phyloP scores from a whole-genome alignment of 2,329 filamentous ascomycete genomes.

The Metarhizium humberi region DNA sequence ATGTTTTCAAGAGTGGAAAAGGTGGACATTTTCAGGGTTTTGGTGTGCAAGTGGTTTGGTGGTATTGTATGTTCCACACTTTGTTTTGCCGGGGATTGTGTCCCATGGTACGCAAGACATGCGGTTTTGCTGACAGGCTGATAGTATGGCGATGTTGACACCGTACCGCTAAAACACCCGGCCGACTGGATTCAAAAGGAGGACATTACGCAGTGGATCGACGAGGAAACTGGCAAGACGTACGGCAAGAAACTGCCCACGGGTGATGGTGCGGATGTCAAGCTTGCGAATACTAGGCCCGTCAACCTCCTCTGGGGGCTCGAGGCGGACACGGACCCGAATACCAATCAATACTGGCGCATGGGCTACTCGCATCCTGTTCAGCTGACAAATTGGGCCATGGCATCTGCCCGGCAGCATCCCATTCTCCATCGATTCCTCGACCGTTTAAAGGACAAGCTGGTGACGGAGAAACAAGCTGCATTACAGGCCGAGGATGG shows the following conservation, averaged over 20 bases:
- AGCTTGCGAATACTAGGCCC: slow-evolving; percentile 1
- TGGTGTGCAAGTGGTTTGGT: slow-evolving; percentile 14
- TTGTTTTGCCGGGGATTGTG: background rate
- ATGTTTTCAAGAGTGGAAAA: slow-evolving; percentile 13
- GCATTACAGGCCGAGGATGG: background rate
- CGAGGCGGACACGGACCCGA: slow-evolving; percentile 15
- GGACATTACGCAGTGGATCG: slow-evolving; percentile 12
- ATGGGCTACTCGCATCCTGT: slow-evolving; percentile 17
- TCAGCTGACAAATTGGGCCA: slow-evolving; percentile 16
- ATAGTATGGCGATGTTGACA: slow-evolving; percentile 16
- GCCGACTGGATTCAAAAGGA: slow-evolving; percentile 11
- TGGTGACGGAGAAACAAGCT: slow-evolving; percentile 7
- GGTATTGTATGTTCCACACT: slow-evolving; percentile 12
- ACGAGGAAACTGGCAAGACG: slow-evolving; percentile 9
- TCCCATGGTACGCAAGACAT: background rate
- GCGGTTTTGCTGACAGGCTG: background rate
- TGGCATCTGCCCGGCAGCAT: slow-evolving; percentile 14
- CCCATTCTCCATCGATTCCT: slow-evolving; percentile 12
- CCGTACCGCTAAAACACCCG: slow-evolving; percentile 14
- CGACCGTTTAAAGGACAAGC: slow-evolving; percentile 9
- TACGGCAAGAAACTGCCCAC: slow-evolving; percentile 6
- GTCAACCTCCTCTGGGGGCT: slow-evolving; percentile 15
- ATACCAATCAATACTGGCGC: slow-evolving; percentile 13
- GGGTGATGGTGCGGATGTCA: background rate
- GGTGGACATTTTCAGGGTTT: slow-evolving; percentile 14